Percentiles rank a stretch among this genome's conserved stretches.
Conservation (phyloP, 1,284 basidiomycete species). For the Rhodotorula glutinis region DNA sequence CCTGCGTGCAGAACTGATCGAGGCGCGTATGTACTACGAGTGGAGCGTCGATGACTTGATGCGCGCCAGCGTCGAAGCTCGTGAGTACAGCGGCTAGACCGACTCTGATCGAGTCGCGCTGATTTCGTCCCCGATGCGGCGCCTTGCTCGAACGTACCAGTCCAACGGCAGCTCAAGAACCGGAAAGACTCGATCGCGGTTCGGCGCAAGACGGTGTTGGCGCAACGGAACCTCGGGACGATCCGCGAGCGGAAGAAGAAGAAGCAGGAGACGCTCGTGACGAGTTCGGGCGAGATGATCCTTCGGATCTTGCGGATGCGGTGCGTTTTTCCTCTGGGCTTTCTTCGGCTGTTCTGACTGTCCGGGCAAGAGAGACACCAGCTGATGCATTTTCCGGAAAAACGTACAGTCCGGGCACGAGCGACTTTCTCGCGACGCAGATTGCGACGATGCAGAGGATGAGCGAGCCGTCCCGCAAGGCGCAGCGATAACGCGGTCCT, state of each 20-base stretch:
- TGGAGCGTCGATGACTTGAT: slow-evolving; percentile 64
- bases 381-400: background rate
- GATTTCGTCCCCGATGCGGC: too few species aligned
- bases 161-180: slow-evolving; percentile 54
- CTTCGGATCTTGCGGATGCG: slow-evolving; percentile 85
- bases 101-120: too few species aligned
- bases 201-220: slow-evolving; percentile 85
- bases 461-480: slow-evolving; percentile 26
- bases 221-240: slow-evolving; percentile 83
- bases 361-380: too few species aligned
- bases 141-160: too few species aligned
- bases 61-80: slow-evolving; percentile 31
- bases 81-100: slow-evolving; percentile 48
- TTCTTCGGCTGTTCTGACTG: background rate
- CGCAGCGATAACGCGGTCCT: background rate
- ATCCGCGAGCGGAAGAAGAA: slow-evolving; percentile 90
- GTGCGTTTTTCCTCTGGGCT: slow-evolving; percentile 1
- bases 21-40: slow-evolving; percentile 88
- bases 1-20: slow-evolving; percentile 61
- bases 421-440: slow-evolving; percentile 85
- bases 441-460: slow-evolving; percentile 42
- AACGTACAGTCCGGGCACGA: slow-evolving; percentile 63
- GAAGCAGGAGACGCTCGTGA: slow-evolving; percentile 68
- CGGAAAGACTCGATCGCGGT: slow-evolving; percentile 20
- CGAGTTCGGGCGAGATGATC: slow-evolving; percentile 73